A percentile compares a stretch with the other conserved stretches of the same genome.
phyloP scores from a whole-genome alignment of 2,329 filamentous ascomycete genomes.

The Nothomitra cinnamomea region DNA sequence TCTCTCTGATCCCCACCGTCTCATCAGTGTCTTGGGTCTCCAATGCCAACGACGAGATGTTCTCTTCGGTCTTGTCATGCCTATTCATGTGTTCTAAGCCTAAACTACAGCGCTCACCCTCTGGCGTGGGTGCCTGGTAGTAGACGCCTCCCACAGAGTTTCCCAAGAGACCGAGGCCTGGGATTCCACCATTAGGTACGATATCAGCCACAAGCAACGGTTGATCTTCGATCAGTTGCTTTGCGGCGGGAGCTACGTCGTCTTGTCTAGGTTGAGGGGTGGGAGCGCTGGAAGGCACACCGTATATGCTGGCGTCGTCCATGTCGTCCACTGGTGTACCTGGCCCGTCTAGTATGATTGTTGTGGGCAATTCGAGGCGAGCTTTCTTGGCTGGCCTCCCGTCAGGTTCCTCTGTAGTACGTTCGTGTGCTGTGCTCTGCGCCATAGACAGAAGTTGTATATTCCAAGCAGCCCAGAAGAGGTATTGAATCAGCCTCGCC shows the following conservation, averaged over 20 bases:
- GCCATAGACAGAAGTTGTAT: not conserved
- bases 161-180: slow-evolving; percentile 4
- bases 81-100: not conserved
- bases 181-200: not conserved
- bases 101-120: slow-evolving; percentile 13
- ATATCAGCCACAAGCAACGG: not conserved
- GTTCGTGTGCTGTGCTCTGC: not conserved
- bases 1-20: not conserved
- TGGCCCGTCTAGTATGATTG: slow-evolving; percentile 8
- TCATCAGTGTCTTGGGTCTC: not conserved
- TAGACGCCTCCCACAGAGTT: not conserved
- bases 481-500: no score
- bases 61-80: not conserved
- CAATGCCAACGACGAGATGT: not conserved
- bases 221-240: not conserved
- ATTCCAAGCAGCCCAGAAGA: no score
- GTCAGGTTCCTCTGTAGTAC: slow-evolving; percentile 7
- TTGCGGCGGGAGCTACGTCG: not conserved
- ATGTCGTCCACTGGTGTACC: slow-evolving; percentile 20
- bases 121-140: slow-evolving; percentile 6
- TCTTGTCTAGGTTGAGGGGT: slow-evolving; percentile 13
- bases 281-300: slow-evolving; percentile 19
- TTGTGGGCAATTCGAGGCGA: slow-evolving; percentile 17
- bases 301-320: slow-evolving; percentile 23
- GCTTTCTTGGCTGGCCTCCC: slow-evolving; percentile 16